phyloP scores from a whole-genome alignment of 1,139 yeast genomes.

The Pichia sp. region DNA sequence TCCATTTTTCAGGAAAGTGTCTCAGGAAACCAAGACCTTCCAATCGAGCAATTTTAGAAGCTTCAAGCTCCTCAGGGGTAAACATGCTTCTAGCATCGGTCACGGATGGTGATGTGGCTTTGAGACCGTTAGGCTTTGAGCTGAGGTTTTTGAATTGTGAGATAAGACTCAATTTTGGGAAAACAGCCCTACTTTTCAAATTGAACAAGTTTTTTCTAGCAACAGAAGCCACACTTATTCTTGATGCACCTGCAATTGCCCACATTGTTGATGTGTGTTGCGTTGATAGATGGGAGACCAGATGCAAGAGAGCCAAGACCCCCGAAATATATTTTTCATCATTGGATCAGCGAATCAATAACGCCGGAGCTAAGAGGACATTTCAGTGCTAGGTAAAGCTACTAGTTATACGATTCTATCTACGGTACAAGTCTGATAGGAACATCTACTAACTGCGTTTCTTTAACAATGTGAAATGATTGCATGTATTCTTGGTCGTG shows the following conservation, averaged over 20 bases:
- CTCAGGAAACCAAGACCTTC: slow-evolving; percentile 55
- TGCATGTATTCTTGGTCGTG: not conserved
- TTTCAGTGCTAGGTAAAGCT: no score
- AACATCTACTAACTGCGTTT: not conserved
- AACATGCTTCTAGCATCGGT: slow-evolving; percentile 28
- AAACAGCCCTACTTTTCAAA: no score
- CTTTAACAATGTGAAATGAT: slow-evolving; percentile 3
- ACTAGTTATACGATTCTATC: no score
- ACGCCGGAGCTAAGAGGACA: no score
- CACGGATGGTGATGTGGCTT: slow-evolving; percentile 3
- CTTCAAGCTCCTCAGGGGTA: slow-evolving; percentile 46
- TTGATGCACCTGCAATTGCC: slow-evolving; percentile 2
- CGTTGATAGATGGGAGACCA: not conserved
- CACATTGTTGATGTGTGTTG: slow-evolving; percentile 2
- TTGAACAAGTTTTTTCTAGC: no score
- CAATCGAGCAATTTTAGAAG: slow-evolving; percentile 50
- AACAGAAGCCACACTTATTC: not conserved
- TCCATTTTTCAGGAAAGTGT: slow-evolving; percentile 59
- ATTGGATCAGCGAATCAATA: no score
- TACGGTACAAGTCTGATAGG: no score
- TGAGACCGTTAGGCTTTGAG: not conserved
- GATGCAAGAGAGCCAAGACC: no score
- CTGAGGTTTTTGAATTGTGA: not conserved
- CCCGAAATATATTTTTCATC: no score
- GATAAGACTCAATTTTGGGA: no score